Percentiles rank a stretch among this genome's conserved stretches.
These are phyloP conservation scores for Diaporthe batatas DNA, from an alignment of 2,329 filamentous ascomycete genomes.

Conservation along the genomic window DNA sequence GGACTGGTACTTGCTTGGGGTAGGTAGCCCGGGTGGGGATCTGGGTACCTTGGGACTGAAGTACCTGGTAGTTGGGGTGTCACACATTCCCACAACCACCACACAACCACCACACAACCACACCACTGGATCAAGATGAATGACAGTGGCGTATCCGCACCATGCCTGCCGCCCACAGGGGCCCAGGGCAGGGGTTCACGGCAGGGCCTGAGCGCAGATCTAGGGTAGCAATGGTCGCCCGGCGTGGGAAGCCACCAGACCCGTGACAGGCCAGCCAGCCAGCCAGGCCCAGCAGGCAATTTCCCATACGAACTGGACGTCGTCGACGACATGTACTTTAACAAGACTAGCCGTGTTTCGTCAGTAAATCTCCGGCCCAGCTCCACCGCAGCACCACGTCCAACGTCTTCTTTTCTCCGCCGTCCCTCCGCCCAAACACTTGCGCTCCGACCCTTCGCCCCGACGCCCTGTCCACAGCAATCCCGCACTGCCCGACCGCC, in stretches of 20 bases:
- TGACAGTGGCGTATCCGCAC: background rate
- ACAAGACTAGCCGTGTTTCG: too few relatives aligned
- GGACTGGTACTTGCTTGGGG: too few relatives aligned
- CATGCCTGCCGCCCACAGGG: conserved; percentile 9
- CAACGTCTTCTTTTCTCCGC: background rate
- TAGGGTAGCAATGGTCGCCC: conserved; percentile 26
- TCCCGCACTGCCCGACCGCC: conserved; percentile 15
- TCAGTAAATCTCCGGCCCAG: conserved; percentile 27
- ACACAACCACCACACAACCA: too few relatives aligned
- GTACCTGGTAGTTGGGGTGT: too few relatives aligned
- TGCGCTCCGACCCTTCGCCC: background rate
- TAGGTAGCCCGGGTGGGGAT: too few relatives aligned
- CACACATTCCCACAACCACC: too few relatives aligned
- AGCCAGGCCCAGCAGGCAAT: conserved; percentile 11
- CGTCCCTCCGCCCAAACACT: conserved; percentile 1
- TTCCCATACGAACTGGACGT: conserved; percentile 24
- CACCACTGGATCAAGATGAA: too few relatives aligned
- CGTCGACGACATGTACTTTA: too few relatives aligned
- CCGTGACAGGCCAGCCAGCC: background rate
- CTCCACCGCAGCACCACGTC: background rate
- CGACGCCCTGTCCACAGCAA: conserved; percentile 6
- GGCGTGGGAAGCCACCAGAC: conserved; percentile 11
- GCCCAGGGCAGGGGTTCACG: background rate
- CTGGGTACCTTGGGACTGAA: too few relatives aligned
- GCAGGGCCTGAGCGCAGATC: conserved; percentile 21